These are phyloP conservation scores for Actinidia chinensis DNA, from an alignment of 179 eudicot genomes.

Conservation along the genomic window DNA sequence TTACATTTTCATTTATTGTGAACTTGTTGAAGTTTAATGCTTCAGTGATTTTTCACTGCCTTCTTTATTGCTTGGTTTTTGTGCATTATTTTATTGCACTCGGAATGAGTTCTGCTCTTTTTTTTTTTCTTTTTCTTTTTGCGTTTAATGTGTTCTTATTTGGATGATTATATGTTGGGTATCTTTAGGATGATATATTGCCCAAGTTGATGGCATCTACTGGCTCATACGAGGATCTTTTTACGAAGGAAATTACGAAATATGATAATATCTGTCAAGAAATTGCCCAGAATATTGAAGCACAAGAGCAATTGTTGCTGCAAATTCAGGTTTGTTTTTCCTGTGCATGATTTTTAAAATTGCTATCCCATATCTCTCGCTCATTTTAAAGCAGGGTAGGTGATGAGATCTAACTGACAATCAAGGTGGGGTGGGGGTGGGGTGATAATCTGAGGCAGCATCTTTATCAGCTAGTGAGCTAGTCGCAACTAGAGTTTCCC, in stretches of 20 bases:
- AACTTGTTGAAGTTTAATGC: background rate
- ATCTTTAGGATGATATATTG: slow-evolving; percentile 84
- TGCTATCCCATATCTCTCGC: slow-evolving; percentile 8
- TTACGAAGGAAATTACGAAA: slow-evolving; percentile 83
- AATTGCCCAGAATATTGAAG: slow-evolving; percentile 73
- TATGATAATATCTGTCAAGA: slow-evolving; percentile 80
- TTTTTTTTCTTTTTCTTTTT: background rate
- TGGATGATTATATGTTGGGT: slow-evolving; percentile 29
- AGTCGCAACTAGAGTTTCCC: too few relatives aligned
- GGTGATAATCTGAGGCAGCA: too few relatives aligned
- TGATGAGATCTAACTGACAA: too few relatives aligned
- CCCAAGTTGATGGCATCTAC: slow-evolving; percentile 93
- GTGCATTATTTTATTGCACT: background rate
- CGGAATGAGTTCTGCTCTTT: too few relatives aligned
- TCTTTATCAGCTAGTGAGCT: too few relatives aligned
- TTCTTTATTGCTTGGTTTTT: background rate
- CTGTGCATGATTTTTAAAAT: background rate
- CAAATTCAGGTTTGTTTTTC: slow-evolving; percentile 72
- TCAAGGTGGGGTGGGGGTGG: too few relatives aligned
- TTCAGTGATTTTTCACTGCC: background rate
- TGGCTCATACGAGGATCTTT: slow-evolving; percentile 97
- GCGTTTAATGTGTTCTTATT: background rate
- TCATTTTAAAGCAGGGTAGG: background rate
- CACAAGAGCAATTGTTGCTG: slow-evolving; percentile 74
- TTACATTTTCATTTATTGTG: background rate